These are phyloP conservation scores for Ambrosia trifida DNA, from an alignment of 129 eudicot genomes.

Conservation along the genomic window DNA sequence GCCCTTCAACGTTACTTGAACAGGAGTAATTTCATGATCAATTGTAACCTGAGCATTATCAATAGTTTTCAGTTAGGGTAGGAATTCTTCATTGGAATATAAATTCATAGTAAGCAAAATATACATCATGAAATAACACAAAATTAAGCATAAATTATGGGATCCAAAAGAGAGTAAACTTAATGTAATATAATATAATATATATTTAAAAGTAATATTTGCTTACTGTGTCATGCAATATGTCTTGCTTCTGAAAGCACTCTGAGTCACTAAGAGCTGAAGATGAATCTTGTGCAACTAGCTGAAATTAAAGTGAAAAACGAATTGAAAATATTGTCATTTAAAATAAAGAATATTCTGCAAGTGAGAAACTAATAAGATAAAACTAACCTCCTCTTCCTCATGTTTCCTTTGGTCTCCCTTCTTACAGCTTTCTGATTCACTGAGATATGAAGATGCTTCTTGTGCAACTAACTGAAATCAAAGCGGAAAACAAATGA, in stretches of 20 bases:
- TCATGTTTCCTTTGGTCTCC: conserved; percentile 3
- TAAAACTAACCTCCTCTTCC: conserved; percentile 33
- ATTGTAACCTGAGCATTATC: conserved; percentile 5
- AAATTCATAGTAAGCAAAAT: background rate
- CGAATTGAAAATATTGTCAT: conserved; percentile 3
- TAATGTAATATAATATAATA: background rate
- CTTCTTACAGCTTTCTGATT: conserved; percentile 3
- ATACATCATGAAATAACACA: background rate
- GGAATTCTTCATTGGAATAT: background rate
- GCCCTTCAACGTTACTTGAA: conserved; percentile 11
- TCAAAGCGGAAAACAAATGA: background rate
- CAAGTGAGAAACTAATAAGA: background rate
- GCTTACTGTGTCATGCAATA: conserved; percentile 23
- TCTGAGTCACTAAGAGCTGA: conserved; percentile 20
- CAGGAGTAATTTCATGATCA: conserved; percentile 34
- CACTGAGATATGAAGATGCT: background rate
- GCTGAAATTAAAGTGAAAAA: conserved; percentile 12
- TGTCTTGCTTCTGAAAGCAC: conserved; percentile 6
- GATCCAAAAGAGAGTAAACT: background rate
- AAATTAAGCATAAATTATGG: background rate
- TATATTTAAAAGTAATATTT: background rate
- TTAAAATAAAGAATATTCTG: background rate
- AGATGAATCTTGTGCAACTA: conserved; percentile 11
- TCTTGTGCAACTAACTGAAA: conserved; percentile 13
- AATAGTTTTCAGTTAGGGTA: background rate